Conservation (phyloP, 176 grass and related monocot species). For the Phragmites australis region DNA sequence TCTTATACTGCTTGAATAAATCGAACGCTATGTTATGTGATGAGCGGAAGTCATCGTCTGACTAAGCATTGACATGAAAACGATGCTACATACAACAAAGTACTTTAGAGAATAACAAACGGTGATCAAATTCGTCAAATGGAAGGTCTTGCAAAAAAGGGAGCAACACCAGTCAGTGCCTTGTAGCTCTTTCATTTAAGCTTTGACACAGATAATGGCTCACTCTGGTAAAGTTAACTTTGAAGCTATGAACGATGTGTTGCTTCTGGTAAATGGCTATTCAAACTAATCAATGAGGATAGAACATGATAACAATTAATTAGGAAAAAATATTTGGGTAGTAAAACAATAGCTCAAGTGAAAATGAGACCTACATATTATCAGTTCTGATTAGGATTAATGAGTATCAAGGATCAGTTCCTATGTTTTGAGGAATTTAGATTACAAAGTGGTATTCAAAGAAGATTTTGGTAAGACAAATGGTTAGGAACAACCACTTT, state of each 20-base stretch:
- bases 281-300: too few species aligned
- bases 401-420: too few species aligned
- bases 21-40: conserved; percentile 83
- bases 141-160: neutral
- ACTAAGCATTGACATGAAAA: conserved; percentile 75
- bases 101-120: neutral
- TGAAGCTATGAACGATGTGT: conserved; percentile 44
- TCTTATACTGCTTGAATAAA: conserved; percentile 88
- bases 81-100: conserved; percentile 51
- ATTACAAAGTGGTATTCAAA: too few species aligned
- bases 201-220: conserved; percentile 55
- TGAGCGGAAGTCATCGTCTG: conserved; percentile 79
- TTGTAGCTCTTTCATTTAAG: conserved; percentile 59
- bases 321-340: too few species aligned
- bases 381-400: too few species aligned
- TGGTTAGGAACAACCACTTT: too few species aligned
- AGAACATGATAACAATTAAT: too few species aligned
- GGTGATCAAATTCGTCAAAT: conserved; percentile 21
- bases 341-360: too few species aligned
- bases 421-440: too few species aligned
- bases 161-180: conserved; percentile 61
- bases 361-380: too few species aligned
- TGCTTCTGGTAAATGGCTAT: too few species aligned
- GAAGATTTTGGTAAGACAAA: too few species aligned
- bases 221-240: conserved; percentile 50